phyloP scores from a whole-genome alignment of 2,329 filamentous ascomycete genomes.

The Phyllosticta ampelicida region DNA sequence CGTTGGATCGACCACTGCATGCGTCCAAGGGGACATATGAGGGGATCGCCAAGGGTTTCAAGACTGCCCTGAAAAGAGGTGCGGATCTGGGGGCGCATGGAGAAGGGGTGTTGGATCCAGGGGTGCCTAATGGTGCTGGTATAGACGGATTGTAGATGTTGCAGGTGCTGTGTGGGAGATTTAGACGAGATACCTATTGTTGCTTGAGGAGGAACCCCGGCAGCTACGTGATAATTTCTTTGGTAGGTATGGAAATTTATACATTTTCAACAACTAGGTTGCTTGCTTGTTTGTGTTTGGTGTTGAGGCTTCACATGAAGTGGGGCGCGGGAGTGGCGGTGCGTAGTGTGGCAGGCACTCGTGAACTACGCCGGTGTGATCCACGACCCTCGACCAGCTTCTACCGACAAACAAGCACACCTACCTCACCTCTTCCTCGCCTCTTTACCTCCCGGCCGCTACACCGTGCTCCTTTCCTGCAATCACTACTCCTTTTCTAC shows the following conservation, averaged over 20 bases:
- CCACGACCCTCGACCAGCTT: conserved; percentile 8
- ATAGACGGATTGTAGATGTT: background rate
- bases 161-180: background rate
- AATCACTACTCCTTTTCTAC: background rate
- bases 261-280: background rate
- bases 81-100: background rate
- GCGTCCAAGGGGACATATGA: background rate
- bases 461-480: background rate
- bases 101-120: background rate
- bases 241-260: background rate
- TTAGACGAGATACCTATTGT: conserved; percentile 6
- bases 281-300: too few relatives aligned
- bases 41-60: background rate
- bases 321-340: conserved; percentile 2
- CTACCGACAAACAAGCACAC: background rate
- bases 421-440: background rate
- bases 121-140: background rate
- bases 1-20: background rate
- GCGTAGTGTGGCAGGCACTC: background rate
- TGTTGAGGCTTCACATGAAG: background rate
- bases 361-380: background rate
- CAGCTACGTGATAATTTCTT: background rate
- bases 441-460: background rate
- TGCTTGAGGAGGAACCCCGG: background rate
- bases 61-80: background rate